Conservation (phyloP, 225 moss, liverwort and hornwort species). For the Physcomitrium patens region DNA sequence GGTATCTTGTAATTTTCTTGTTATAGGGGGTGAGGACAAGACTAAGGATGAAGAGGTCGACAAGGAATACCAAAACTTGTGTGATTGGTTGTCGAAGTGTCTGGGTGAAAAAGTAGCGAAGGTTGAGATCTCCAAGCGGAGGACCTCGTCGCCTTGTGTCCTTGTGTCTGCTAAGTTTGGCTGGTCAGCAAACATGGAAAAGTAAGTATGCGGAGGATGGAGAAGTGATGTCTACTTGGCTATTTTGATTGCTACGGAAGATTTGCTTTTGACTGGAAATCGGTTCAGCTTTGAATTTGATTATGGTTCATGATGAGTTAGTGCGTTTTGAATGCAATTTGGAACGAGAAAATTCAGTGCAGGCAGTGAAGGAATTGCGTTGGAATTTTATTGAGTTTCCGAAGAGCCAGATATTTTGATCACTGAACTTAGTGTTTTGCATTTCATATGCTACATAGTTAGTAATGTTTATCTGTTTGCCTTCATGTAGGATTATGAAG, state of each 20-base stretch:
- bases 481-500: constrained; percentile 80
- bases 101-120: constrained; percentile 94
- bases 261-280: not conserved
- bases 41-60: constrained; percentile 67
- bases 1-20: constrained; percentile 14
- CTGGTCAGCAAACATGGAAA: constrained; percentile 99
- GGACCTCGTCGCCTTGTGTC: constrained; percentile 88
- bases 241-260: constrained; percentile 7
- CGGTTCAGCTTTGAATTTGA: not conserved
- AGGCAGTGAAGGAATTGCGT: not conserved
- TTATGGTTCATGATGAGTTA: too few species aligned
- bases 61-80: constrained; percentile 72
- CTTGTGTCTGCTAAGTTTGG: constrained; percentile 95
- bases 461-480: not conserved
- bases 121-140: constrained; percentile 91
- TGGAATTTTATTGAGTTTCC: not conserved
- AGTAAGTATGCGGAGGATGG: constrained; percentile 44
- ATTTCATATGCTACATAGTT: not conserved
- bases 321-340: not conserved
- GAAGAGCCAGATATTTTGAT: not conserved
- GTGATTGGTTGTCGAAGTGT: constrained; percentile 88
- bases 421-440: constrained; percentile 17
- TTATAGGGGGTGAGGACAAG: constrained; percentile 67
- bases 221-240: not conserved
- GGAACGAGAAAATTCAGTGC: not conserved